Percentiles rank a stretch among this genome's conserved stretches.
Evolutionary conservation across 352 stramenopile species (phyloP).

Genomic region (Phytopythium aichiense): DNA sequence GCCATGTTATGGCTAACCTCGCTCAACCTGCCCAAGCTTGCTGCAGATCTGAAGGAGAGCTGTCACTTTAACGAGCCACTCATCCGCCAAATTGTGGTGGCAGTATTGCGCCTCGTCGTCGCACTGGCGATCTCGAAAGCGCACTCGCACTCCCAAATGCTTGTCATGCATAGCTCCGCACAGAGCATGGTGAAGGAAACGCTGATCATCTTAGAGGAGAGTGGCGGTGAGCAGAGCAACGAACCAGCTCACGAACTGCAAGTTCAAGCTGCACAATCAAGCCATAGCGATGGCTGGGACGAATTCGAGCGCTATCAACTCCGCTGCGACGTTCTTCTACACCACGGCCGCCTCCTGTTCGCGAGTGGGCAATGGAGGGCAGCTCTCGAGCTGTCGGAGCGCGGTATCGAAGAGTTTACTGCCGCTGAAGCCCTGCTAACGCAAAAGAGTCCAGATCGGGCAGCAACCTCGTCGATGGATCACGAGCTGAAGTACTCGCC

Average conservation of each 20-base stretch:
- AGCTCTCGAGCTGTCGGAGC: constrained; percentile 17
- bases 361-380: constrained; percentile 29
- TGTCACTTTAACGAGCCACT: constrained; percentile 14
- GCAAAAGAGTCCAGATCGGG: constrained; percentile 7
- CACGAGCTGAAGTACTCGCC: constrained; percentile 37
- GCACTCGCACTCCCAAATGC: constrained; percentile 21
- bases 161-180: constrained; percentile 13
- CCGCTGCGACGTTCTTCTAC: constrained; percentile 28
- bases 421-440: constrained; percentile 8
- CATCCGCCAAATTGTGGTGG: constrained; percentile 24
- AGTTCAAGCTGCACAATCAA: neutral
- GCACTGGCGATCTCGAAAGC: constrained; percentile 23
- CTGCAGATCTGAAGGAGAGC: constrained; percentile 15
- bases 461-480: constrained; percentile 15
- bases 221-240: neutral
- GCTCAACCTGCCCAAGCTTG: constrained; percentile 17
- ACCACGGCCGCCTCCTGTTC: constrained; percentile 33
- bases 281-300: constrained; percentile 17
- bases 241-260: neutral
- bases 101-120: constrained; percentile 26
- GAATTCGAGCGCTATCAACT: constrained; percentile 20
- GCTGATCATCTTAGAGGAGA: constrained; percentile 14
- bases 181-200: constrained; percentile 29
- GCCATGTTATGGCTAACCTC: constrained; percentile 30
- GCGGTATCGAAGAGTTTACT: constrained; percentile 17